phyloP scores from a whole-genome alignment of 177 flowering plant species.

The Vitis hybrid region DNA sequence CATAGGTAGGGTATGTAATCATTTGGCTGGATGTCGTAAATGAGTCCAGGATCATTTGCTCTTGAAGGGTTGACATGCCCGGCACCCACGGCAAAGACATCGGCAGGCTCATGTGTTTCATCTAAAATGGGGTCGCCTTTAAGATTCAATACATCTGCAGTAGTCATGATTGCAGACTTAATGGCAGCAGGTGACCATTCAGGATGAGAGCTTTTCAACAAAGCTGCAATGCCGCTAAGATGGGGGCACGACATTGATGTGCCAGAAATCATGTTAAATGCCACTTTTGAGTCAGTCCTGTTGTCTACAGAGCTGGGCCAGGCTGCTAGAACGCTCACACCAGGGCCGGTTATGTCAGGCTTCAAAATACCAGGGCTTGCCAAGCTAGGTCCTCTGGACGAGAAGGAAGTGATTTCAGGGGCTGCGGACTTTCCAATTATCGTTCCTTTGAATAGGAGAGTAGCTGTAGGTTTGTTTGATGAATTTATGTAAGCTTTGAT shows the following conservation, averaged over 20 bases:
- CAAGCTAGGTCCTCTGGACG: constrained; percentile 36
- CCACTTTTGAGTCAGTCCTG: background rate
- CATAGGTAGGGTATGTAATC: constrained; percentile 36
- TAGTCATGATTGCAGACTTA: constrained; percentile 32
- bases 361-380: constrained; percentile 32
- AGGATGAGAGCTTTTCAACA: constrained; percentile 33
- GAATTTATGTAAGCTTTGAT: constrained; percentile 28
- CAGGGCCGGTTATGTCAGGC: constrained; percentile 44
- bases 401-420: constrained; percentile 32
- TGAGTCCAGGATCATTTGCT: constrained; percentile 37
- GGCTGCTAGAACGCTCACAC: constrained; percentile 41
- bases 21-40: constrained; percentile 27
- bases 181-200: constrained; percentile 37
- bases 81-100: constrained; percentile 29
- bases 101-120: constrained; percentile 18
- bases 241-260: constrained; percentile 55
- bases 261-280: constrained; percentile 29
- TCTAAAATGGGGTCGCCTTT: constrained; percentile 22
- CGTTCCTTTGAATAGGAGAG: constrained; percentile 28
- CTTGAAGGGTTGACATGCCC: constrained; percentile 40
- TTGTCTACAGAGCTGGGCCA: constrained; percentile 23
- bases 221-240: constrained; percentile 42
- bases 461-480: constrained; percentile 23
- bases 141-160: constrained; percentile 14
- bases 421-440: constrained; percentile 13